Conservation (phyloP, 805 yeast genomes). For the Komagataella pseudopastoris region DNA sequence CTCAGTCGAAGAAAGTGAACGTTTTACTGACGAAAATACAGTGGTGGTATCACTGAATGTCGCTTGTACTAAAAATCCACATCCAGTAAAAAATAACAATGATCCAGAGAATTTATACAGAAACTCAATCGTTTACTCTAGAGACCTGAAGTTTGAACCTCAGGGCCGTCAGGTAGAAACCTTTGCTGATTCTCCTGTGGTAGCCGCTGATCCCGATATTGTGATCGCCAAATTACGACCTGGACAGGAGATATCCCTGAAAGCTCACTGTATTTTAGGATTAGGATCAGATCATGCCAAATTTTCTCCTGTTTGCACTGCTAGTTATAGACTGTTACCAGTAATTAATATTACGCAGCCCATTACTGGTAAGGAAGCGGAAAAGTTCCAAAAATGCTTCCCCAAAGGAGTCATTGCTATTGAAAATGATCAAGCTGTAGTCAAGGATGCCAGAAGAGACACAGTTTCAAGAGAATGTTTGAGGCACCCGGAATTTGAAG, state of each 20-base stretch:
- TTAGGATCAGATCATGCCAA: slow-evolving; percentile 94
- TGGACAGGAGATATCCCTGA: slow-evolving; percentile 86
- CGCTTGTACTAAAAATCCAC: slow-evolving; percentile 73
- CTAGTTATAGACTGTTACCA: slow-evolving; percentile 89
- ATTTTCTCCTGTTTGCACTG: slow-evolving; percentile 94
- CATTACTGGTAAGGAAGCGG: slow-evolving; percentile 65
- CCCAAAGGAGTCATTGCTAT: slow-evolving; percentile 87
- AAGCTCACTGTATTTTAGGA: slow-evolving; percentile 87
- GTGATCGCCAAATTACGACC: slow-evolving; percentile 88
- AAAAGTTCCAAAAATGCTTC: slow-evolving; percentile 77
- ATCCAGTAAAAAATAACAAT: slow-evolving; percentile 64
- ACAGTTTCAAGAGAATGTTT: slow-evolving; percentile 95
- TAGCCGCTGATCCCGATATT: slow-evolving; percentile 79
- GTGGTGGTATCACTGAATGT: slow-evolving; percentile 73
- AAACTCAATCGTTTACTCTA: slow-evolving; percentile 81
- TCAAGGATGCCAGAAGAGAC: slow-evolving; percentile 84
- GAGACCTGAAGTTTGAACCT: slow-evolving; percentile 81
- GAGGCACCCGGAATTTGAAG: slow-evolving; percentile 83
- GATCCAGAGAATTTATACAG: slow-evolving; percentile 77
- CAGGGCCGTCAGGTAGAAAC: slow-evolving; percentile 74
- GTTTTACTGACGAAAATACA: slow-evolving; percentile 81
- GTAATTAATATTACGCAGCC: slow-evolving; percentile 65
- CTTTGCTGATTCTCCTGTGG: slow-evolving; percentile 55
- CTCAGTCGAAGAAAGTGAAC: slow-evolving; percentile 42
- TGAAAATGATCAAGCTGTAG: slow-evolving; percentile 58